phyloP scores from a whole-genome alignment of 371 early-diverging fungal genomes.

The Mucor lusitanicus region DNA sequence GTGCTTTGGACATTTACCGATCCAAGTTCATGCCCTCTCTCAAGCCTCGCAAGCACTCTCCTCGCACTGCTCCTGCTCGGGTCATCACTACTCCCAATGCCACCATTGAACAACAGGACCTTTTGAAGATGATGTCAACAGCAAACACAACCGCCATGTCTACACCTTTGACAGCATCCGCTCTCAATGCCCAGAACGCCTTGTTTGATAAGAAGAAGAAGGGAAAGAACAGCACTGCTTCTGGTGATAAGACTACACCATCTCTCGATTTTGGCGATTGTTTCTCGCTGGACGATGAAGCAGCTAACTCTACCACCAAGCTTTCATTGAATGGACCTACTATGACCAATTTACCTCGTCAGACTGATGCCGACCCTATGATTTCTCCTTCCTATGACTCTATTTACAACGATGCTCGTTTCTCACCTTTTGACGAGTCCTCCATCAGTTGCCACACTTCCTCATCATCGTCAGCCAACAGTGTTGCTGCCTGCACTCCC shows the following conservation, averaged over 20 bases:
- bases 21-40: slow-evolving; percentile 43
- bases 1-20: slow-evolving; percentile 49
- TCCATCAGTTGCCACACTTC: slow-evolving; percentile 19
- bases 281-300: slow-evolving; percentile 49
- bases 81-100: slow-evolving; percentile 11
- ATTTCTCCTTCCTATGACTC: slow-evolving; percentile 27
- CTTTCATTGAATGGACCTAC: not conserved
- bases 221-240: not conserved
- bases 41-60: slow-evolving; percentile 37
- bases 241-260: slow-evolving; percentile 18
- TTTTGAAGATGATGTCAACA: slow-evolving; percentile 15
- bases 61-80: slow-evolving; percentile 21
- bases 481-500: slow-evolving; percentile 27
- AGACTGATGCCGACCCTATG: slow-evolving; percentile 24
- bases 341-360: slow-evolving; percentile 9
- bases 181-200: slow-evolving; percentile 26
- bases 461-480: slow-evolving; percentile 6
- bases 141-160: slow-evolving; percentile 15
- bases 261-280: slow-evolving; percentile 45
- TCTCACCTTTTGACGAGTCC: slow-evolving; percentile 30
- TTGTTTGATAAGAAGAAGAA: slow-evolving; percentile 20
- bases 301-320: not conserved
- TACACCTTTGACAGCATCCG: slow-evolving; percentile 26
- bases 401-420: slow-evolving; percentile 17
- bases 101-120: slow-evolving; percentile 13